Conservation (phyloP, 1,139 yeast genomes). For the Candida sojae region DNA sequence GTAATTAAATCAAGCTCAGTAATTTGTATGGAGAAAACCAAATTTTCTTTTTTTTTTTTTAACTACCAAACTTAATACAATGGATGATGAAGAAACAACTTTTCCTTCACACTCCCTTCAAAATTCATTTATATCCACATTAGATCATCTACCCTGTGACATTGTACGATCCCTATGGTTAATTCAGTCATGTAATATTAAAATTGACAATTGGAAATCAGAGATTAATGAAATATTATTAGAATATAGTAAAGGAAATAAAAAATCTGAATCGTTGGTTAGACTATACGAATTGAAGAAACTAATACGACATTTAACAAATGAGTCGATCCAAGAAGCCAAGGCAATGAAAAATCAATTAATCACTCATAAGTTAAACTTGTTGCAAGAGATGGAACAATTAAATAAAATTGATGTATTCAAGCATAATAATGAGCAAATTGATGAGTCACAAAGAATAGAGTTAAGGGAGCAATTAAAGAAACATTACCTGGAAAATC, state of each 20-base stretch:
- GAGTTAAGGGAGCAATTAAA: slow-evolving; percentile 31
- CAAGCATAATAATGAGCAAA: slow-evolving; percentile 14
- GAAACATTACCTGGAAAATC: slow-evolving; percentile 36
- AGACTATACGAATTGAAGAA: slow-evolving; percentile 11
- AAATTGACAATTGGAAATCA: slow-evolving; percentile 23
- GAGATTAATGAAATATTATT: slow-evolving; percentile 20
- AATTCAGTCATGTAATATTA: slow-evolving; percentile 41
- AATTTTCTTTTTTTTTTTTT: no score
- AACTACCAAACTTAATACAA: background rate
- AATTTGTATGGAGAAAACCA: no score
- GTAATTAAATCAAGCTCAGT: background rate
- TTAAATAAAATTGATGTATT: slow-evolving; percentile 18
- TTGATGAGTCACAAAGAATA: slow-evolving; percentile 14
- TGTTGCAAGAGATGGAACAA: slow-evolving; percentile 33
- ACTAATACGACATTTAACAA: slow-evolving; percentile 11
- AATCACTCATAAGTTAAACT: slow-evolving; percentile 29
- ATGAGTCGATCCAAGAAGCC: slow-evolving; percentile 38
- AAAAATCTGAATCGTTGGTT: background rate
- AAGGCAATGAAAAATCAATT: slow-evolving; percentile 37
- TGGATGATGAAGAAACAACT: slow-evolving; percentile 1
- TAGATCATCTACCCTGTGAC: slow-evolving; percentile 51
- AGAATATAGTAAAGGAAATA: slow-evolving; percentile 3
- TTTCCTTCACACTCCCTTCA: slow-evolving; percentile 13
- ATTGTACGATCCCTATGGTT: slow-evolving; percentile 48
- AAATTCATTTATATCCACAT: slow-evolving; percentile 46